Base-by-base conservation (phyloP, 164 flowering plant genomes). In the Euptelea pleiosperma region DNA sequence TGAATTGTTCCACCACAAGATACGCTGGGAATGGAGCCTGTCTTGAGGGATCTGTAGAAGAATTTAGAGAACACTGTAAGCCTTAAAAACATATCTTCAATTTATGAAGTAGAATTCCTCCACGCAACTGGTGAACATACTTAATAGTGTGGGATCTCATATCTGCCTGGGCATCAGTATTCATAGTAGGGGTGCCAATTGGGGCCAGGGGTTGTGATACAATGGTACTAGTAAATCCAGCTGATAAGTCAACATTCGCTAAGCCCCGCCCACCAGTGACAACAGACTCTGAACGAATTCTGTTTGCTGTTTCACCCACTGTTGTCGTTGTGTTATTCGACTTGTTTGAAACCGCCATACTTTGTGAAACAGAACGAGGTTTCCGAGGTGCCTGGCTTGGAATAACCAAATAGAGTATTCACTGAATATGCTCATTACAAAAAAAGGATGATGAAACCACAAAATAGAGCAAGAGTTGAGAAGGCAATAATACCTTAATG, bases 101-200 rank as follows among this genome's bases (percentile, higher is more conserved):
- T 39, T 8, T 19, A 8, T 30, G 0, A 37, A 45, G 4, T 11
- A 18, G 11, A 39, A 31, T 29, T 24, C 24, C 19, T 31, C 1
- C 28, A 26, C 26, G 26, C n/a, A 34, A 36, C 28, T 18, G 28
- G 46, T 34, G 42, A 0, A 46, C 69, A 63, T 66, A 89, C 97
- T 78, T 89, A 28, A 55, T 63, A 28, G 64, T 45, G 48, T 70
- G 77, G 9, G 79, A 57, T 74, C 75, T 80, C 12, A 16, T 62
- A 58, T 76, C 84, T 63, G 81, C 55, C 48, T 70, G 79, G 30
- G 60, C 40, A 65, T 85, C 94, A 73, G 58, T 18, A 61, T 69
- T 77, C 53, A 65, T 47, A 36, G 94, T 57, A 62, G 94, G 89
- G 50, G 98, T 86, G 46, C 98, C 96, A 66, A 86, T 86, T 19